These are phyloP conservation scores for Stramenopiles sp. DNA, from an alignment of 352 stramenopile species.

Conservation along the genomic window DNA sequence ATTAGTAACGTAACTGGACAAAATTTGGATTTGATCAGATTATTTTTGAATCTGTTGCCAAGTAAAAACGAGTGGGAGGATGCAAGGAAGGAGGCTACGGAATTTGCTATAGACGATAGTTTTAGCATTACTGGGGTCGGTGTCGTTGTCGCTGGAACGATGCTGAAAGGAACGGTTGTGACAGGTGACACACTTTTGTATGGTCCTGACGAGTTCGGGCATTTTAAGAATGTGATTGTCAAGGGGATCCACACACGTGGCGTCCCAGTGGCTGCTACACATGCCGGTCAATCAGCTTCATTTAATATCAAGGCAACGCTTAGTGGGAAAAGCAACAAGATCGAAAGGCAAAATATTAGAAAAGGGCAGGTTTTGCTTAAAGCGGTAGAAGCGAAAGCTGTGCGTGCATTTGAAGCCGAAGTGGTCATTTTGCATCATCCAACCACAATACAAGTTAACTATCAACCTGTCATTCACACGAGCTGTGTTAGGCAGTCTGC, in stretches of 20 bases:
- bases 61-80: no score
- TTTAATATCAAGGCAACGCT: no score
- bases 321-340: no score
- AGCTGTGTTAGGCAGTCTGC: conserved; percentile 68
- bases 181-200: conserved; percentile 62
- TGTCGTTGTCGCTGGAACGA: conserved; percentile 73
- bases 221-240: conserved; percentile 42
- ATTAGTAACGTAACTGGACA: no score
- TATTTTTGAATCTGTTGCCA: no score
- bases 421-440: conserved; percentile 82
- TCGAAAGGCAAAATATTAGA: no score
- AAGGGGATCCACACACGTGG: conserved; percentile 69
- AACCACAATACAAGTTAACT: conserved; percentile 74
- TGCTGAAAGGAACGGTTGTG: conserved; percentile 66
- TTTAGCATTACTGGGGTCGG: conserved; percentile 78
- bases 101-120: no score
- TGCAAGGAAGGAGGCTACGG: no score
- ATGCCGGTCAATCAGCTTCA: conserved; percentile 36
- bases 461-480: conserved; percentile 81
- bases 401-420: conserved; percentile 57
- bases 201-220: conserved; percentile 60
- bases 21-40: no score
- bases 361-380: no score
- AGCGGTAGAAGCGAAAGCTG: no score
- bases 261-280: conserved; percentile 35